Evolutionary conservation across 164 flowering plant genomes (phyloP), one percentile per base, ranked within the genome.

Genomic region (Protea cynaroides): DNA sequence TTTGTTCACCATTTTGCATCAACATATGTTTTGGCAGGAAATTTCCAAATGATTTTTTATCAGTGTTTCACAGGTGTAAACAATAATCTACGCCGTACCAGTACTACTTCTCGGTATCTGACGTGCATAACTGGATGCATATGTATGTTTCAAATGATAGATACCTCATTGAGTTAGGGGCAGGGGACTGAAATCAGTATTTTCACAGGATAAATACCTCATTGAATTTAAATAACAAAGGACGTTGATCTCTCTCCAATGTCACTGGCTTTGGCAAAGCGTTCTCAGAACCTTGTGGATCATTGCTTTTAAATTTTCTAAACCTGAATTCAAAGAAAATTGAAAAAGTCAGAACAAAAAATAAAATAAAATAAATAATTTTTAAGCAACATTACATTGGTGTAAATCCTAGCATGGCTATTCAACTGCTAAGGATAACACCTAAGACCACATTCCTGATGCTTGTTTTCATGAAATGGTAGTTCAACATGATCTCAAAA

Each of bases 121-220:
- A 12, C 25, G n/a, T 10, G 3, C 37, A 29, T 40, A 9, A 40
- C 9, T 40, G 46, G 13, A 23, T 68, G 46, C 12, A n/a, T 22
- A 59, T 24, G 40, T 17, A 3, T 24, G 24, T 15, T 43, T 1
- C 22, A 29, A 56, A 36, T 21, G 22, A 29, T 25, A 49, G 7
- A 37, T 83, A 90, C 96, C 96, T 92, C 96, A 73, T 90, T 92
- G 66, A 82, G 90, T 74, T 92, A n/a, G n/a, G n/a, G n/a, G n/a
- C n/a, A n/a, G n/a, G n/a, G n/a, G n/a, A n/a, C n/a, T n/a, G n/a
- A n/a, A n/a, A n/a, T n/a, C n/a, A n/a, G n/a, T n/a, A n/a, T n/a
- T 15, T 43, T 1, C 22, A 29, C 50, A 36, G 25, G 22, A 29
- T 25, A 49, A 5, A 37, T 83, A 90, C 96, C 96, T 92, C 96